Evolutionary conservation across 208 protist genomes (phyloP).

Genomic region (Leishmania tarentolae): DNA sequence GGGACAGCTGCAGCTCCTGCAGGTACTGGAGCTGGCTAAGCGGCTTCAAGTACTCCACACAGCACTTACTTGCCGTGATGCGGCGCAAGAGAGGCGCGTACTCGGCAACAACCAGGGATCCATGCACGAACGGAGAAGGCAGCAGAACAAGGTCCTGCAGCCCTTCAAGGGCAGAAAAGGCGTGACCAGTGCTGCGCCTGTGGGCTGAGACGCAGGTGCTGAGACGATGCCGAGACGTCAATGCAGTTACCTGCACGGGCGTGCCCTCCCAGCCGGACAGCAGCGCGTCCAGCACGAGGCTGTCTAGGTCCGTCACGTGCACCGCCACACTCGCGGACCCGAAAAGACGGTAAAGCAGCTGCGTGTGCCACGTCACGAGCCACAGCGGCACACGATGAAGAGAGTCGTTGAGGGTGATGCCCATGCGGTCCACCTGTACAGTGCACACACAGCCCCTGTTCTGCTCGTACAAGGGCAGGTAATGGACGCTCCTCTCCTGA

Average conservation of each 20-base stretch:
- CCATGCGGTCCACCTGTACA: constrained; percentile 12
- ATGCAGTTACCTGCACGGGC: constrained; percentile 10
- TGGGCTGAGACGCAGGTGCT: constrained; percentile 13
- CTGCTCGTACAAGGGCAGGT: constrained; percentile 5
- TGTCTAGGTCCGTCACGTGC: constrained; percentile 17
- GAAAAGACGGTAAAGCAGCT: constrained; percentile 29
- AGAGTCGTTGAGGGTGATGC: constrained; percentile 20
- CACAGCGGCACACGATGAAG: constrained; percentile 14
- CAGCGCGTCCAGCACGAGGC: constrained; percentile 12
- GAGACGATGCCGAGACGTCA: constrained; percentile 21
- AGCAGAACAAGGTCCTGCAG: constrained; percentile 32
- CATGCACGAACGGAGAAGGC: constrained; percentile 17
- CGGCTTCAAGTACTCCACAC: constrained; percentile 35
- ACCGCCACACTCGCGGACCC: constrained; percentile 10
- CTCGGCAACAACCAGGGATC: constrained; percentile 32
- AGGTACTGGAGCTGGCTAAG: constrained; percentile 31
- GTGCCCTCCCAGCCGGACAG: constrained; percentile 26
- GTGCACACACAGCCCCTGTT: constrained; percentile 7
- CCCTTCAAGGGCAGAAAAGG: constrained; percentile 9
- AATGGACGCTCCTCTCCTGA: not conserved
- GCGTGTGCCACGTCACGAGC: constrained; percentile 28
- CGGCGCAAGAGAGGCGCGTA: constrained; percentile 27
- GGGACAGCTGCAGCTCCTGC: constrained; percentile 30
- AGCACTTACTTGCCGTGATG: constrained; percentile 25
- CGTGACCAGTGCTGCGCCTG: constrained; percentile 11